Conservation (phyloP, 176 grass and related monocot genomes). For the Olyra latifolia region DNA sequence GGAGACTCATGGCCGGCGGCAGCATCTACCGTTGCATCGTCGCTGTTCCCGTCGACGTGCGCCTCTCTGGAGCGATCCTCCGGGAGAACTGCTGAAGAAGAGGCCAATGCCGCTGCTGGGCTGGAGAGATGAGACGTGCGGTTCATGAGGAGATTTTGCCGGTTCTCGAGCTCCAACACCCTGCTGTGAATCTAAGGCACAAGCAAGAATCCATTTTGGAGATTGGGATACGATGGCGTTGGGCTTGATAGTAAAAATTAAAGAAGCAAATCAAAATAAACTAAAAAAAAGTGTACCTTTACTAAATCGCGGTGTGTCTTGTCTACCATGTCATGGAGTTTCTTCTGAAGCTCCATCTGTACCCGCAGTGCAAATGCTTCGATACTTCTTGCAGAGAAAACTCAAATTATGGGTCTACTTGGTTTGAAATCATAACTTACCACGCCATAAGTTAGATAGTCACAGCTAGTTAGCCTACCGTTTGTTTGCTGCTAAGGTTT, state of each 20-base stretch:
- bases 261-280: no score
- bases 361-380: slow-evolving; percentile 13
- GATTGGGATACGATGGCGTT: neutral
- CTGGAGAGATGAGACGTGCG: neutral
- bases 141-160: neutral
- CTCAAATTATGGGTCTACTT: no score
- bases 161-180: neutral
- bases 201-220: neutral
- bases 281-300: neutral
- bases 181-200: slow-evolving; percentile 10
- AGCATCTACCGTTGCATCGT: neutral
- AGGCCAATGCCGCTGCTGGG: neutral
- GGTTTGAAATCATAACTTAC: no score
- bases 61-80: neutral
- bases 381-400: neutral
- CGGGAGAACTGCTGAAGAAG: neutral
- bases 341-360: slow-evolving; percentile 19
- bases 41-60: no score
- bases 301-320: neutral
- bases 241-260: neutral
- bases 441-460: no score
- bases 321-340: slow-evolving; percentile 16
- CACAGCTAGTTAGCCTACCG: no score
- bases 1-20: neutral
- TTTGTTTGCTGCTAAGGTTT: no score